Base-by-base conservation (phyloP, 1,284 basidiomycete genomes). In the Cryptococcus amylolentus region DNA sequence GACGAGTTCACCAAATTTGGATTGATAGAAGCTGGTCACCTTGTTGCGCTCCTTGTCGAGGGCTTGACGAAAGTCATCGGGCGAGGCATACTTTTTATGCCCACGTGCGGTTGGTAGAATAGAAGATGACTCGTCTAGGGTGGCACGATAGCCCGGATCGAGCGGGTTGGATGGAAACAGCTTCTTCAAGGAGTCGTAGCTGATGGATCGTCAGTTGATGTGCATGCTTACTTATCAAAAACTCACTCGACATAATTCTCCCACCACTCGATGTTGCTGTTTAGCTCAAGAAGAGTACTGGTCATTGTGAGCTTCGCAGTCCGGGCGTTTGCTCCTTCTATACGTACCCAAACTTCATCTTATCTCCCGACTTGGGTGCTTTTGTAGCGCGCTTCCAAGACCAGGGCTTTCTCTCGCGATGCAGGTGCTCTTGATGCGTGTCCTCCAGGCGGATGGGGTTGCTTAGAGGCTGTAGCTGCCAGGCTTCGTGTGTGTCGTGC, bases 221-320 rank as follows among this genome's bases (percentile, higher is more conserved):
- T 52, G 10, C 31, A 35, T 35, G 5, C 31, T 3, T 35, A 6
- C 31, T 8, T 35, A 2, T 23, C 49, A 10, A 1, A 10, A 12
- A 69, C 75, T 63, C 55, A 77, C 73, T 79, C 77, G 60, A 98
- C 88, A 72, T 97, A 97, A 63, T 93, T 86, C 67, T 92, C 88
- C 84, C 88, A 88, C 93, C 94, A 97, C 62, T 97, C 93, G 1
- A 91, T 83, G 42, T 94, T 89, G 23, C 90, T 88, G 70, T 97
- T 96, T 78, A 95, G 93, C 73, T 94, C 90, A 61, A 96, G 82
- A 14, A 91, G 87, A 47, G 84, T 83, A 50, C 82, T 84, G 69
- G 1, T 6, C 14, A 44, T 10, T 28, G 27, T 55, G n/a, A 40
- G 51, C 49, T 54, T 53, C 38, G 5, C 18, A 4, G 41, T 35